These are phyloP conservation scores for Cladosporium velox DNA, from an alignment of 2,329 filamentous ascomycete species.

Conservation along the genomic window DNA sequence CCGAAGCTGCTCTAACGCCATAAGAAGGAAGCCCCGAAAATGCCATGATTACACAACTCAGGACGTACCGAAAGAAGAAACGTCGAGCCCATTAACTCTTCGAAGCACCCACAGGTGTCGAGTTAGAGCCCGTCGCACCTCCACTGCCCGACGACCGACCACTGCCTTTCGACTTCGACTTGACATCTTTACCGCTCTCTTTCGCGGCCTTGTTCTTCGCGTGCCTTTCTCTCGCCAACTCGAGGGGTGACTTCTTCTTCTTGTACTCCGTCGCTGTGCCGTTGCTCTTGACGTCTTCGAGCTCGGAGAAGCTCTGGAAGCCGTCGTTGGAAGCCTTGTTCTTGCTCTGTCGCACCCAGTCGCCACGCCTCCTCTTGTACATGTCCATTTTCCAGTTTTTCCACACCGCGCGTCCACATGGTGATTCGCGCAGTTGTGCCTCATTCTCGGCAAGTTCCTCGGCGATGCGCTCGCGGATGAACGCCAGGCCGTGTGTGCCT, in stretches of 20 bases:
- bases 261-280: constrained; percentile 25
- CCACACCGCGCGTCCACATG: constrained; percentile 68
- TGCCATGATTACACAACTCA: neutral
- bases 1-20: constrained; percentile 13
- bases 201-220: constrained; percentile 48
- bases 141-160: neutral
- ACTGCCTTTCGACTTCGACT: constrained; percentile 29
- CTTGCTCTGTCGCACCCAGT: constrained; percentile 66
- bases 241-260: constrained; percentile 52
- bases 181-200: constrained; percentile 37
- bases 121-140: constrained; percentile 2
- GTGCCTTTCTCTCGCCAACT: constrained; percentile 60
- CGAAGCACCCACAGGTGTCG: neutral
- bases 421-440: constrained; percentile 62
- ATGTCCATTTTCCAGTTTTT: constrained; percentile 74
- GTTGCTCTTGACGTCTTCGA: constrained; percentile 33
- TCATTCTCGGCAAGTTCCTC: constrained; percentile 63
- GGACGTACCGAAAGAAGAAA: neutral
- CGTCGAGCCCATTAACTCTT: neutral
- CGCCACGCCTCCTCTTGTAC: constrained; percentile 62
- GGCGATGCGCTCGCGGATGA: constrained; percentile 68
- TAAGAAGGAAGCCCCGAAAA: neutral
- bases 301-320: constrained; percentile 53
- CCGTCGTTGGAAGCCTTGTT: constrained; percentile 53
- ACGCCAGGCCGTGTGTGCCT: constrained; percentile 64